Evolutionary conservation across 345 rosid genomes (phyloP), one percentile per base, ranked within the genome.

Genomic region (Lepidium africanum): DNA sequence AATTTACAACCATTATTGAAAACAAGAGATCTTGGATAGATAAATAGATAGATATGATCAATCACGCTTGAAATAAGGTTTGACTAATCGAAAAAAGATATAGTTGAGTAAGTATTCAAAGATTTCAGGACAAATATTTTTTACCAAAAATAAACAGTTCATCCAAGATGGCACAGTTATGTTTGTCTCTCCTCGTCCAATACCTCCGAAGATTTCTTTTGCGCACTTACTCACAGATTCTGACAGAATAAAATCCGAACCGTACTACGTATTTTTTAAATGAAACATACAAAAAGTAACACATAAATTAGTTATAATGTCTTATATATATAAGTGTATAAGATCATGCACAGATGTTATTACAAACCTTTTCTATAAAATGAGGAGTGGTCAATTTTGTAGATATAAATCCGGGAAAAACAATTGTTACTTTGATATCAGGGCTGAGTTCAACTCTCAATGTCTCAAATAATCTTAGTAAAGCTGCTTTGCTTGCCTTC

Each of bases 401-500:
- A 5, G 71, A n/a, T 36, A 70, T 7, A 21, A 78, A 2, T 16
- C 86, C 88, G 0, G 87, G 92, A 0, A 76, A 62, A 14, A 80
- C 86, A 17, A n/a, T 78, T 27, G 84, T 78, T 57, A 82, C 63
- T 15, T 77, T 73, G n/a, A 86, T 75, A 30, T 82, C 87, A 0
- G 81, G 59, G 36, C 76, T 77, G 5, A 84, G 40, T 52, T 86
- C 92, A 40, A 71, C 16, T 66, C 86, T 76, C 48, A 81, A 16
- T 43, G 87, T 58, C 76, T 84, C 87, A 46, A 63, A 84, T 41
- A 81, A 75, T 58, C 71, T 76, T 36, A 85, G 23, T 30, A 75
- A 10, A 0, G 86, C 89, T 16, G 89, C 89, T 65, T 88, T 81
- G 68, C 80, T 80, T 58, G 86, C 87, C 86, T 83, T 27, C 49